Percentiles rank a stretch among this genome's conserved stretches.
Evolutionary conservation across 106 monocot species (phyloP).

Genomic region (Chionographis japonica): DNA sequence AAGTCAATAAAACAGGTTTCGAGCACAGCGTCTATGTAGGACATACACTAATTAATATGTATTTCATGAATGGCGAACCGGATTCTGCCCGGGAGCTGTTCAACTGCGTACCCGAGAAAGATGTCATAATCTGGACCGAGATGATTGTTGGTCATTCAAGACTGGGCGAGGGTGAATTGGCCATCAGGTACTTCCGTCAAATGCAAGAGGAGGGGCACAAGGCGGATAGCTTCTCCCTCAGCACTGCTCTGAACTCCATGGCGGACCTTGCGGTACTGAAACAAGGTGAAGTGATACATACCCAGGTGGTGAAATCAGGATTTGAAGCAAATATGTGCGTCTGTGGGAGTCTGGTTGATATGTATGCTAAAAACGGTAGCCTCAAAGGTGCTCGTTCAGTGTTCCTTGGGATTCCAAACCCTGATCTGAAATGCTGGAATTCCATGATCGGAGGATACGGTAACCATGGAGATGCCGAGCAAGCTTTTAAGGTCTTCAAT

Average conservation of each 20-base stretch:
- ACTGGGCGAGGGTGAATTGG: constrained; percentile 50
- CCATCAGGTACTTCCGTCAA: constrained; percentile 44
- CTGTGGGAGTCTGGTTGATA: constrained; percentile 68
- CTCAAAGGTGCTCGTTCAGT: constrained; percentile 39
- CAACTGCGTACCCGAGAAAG: constrained; percentile 34
- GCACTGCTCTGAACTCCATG: constrained; percentile 64
- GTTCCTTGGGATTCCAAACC: constrained; percentile 34
- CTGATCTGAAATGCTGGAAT: constrained; percentile 93
- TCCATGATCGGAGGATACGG: constrained; percentile 78
- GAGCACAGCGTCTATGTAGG: constrained; percentile 49
- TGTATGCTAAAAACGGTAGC: constrained; percentile 87
- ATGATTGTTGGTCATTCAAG: constrained; percentile 83
- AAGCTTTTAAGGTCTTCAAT: constrained; percentile 60
- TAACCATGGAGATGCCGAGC: constrained; percentile 54
- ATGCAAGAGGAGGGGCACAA: constrained; percentile 65
- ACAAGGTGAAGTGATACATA: constrained; percentile 69
- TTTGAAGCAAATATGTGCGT: constrained; percentile 58
- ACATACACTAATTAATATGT: constrained; percentile 74
- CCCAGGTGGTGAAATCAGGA: constrained; percentile 56
- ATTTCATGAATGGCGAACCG: constrained; percentile 66
- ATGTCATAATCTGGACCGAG: constrained; percentile 72
- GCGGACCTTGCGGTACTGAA: constrained; percentile 57
- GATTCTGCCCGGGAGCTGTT: constrained; percentile 46
- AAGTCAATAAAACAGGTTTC: constrained; percentile 49
- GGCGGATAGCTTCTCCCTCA: constrained; percentile 75